Conservation (phyloP, 2,329 filamentous ascomycete species). For the Rasamsonia emersonii region DNA sequence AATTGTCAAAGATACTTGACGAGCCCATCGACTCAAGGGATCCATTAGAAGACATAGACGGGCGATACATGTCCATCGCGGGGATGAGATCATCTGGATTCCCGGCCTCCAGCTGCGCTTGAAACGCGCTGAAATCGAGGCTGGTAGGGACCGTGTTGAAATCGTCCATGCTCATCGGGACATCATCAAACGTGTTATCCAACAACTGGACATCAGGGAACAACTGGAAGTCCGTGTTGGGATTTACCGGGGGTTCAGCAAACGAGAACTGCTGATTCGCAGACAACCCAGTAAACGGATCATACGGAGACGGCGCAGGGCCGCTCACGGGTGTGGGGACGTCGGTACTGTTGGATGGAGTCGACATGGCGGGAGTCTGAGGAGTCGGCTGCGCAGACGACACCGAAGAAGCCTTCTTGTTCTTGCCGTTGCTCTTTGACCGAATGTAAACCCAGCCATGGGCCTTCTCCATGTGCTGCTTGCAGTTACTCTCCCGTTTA, state of each 20-base stretch:
- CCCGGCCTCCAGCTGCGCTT: constrained; percentile 19
- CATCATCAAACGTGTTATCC: no score
- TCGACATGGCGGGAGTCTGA: constrained; percentile 54
- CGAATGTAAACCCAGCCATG: constrained; percentile 86
- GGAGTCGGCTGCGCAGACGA: constrained; percentile 46
- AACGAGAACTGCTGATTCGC: constrained; percentile 17
- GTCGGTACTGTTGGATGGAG: constrained; percentile 48
- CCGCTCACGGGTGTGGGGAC: constrained; percentile 42
- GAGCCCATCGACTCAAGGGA: no score
- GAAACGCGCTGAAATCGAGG: constrained; percentile 20
- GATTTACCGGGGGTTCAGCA: constrained; percentile 16
- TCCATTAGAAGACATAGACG: no score
- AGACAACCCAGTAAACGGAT: no score
- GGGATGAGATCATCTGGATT: constrained; percentile 20
- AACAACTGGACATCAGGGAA: constrained; percentile 16
- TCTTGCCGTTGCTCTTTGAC: constrained; percentile 83
- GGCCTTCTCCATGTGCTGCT: constrained; percentile 97
- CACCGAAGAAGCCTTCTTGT: constrained; percentile 28
- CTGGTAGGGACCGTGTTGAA: constrained; percentile 12
- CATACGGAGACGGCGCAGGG: constrained; percentile 19
- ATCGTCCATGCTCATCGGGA: constrained; percentile 13
- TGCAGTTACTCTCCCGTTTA: constrained; percentile 93
- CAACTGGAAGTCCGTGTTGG: constrained; percentile 17
- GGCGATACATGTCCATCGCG: constrained; percentile 15
- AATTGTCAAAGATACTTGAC: no score